Conservation (phyloP, 768 basidiomycete genomes). For the Pleurotus sapidus region DNA sequence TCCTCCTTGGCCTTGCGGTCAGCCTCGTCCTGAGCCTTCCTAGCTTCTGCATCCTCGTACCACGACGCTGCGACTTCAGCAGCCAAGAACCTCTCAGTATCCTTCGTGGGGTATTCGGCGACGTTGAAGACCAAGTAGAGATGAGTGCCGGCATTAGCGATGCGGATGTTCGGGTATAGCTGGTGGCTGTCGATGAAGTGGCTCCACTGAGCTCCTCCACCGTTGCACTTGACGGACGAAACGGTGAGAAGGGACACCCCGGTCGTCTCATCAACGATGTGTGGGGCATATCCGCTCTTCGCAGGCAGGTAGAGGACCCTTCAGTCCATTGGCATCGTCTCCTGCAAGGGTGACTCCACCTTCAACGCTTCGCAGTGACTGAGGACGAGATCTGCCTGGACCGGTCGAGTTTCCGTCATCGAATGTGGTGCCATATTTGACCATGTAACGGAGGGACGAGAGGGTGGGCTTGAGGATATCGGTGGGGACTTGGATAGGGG, state of each 20-base stretch:
- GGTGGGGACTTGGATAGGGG: constrained; percentile 8
- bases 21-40: background rate
- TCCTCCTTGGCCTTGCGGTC: background rate
- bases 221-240: constrained; percentile 17
- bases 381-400: constrained; percentile 19
- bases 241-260: constrained; percentile 15
- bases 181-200: constrained; percentile 17
- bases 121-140: constrained; percentile 19
- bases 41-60: constrained; percentile 3
- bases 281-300: constrained; percentile 11
- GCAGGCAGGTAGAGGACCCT: background rate
- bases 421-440: constrained; percentile 19
- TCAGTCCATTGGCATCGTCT: background rate
- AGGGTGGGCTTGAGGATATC: constrained; percentile 14
- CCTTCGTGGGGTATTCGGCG: constrained; percentile 14
- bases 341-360: constrained; percentile 5
- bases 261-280: constrained; percentile 13
- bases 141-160: constrained; percentile 7
- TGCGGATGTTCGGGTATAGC: constrained; percentile 14
- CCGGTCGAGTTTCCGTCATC: constrained; percentile 18
- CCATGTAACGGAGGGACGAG: constrained; percentile 12
- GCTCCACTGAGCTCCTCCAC: constrained; percentile 16
- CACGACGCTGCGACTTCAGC: constrained; percentile 17
- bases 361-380: constrained; percentile 3
- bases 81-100: constrained; percentile 14